Conservation (phyloP, 257 asterid species). For the Dorcoceras hygrometricum region DNA sequence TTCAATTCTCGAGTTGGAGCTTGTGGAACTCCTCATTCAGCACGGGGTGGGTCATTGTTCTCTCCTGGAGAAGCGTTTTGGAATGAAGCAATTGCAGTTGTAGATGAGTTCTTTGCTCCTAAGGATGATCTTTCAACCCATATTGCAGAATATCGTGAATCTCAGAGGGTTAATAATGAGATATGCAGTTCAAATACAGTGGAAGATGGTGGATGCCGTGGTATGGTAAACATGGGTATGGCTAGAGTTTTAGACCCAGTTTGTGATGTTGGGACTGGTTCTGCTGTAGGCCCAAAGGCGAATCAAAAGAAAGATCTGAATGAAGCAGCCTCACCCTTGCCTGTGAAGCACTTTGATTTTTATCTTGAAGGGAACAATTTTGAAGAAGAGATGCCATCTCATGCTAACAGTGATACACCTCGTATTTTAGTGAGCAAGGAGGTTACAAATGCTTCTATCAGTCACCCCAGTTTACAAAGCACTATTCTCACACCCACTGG, state of each 20-base stretch:
- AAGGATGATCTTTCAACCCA: constrained; percentile 38
- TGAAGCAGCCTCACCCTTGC: constrained; percentile 75
- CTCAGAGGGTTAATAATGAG: constrained; percentile 36
- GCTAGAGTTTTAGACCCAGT: constrained; percentile 26
- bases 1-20: constrained; percentile 31
- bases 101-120: constrained; percentile 70
- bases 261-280: constrained; percentile 36
- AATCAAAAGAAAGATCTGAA: constrained; percentile 48
- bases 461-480: constrained; percentile 27
- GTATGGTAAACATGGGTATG: constrained; percentile 24
- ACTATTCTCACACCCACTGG: constrained; percentile 16
- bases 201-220: constrained; percentile 33
- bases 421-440: constrained; percentile 29
- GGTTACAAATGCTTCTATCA: constrained; percentile 31
- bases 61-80: constrained; percentile 98
- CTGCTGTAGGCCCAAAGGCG: constrained; percentile 39
- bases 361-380: constrained; percentile 48
- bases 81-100: constrained; percentile 92
- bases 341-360: constrained; percentile 94
- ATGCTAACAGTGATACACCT: constrained; percentile 30
- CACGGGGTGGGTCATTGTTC: constrained; percentile 68
- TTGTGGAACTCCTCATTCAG: constrained; percentile 65
- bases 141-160: constrained; percentile 33
- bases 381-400: constrained; percentile 33
- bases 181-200: constrained; percentile 38